Percentiles rank a stretch among this genome's conserved stretches.
These are phyloP conservation scores for Boletus tomentosulus DNA, from an alignment of 768 basidiomycete genomes.

Conservation along the genomic window DNA sequence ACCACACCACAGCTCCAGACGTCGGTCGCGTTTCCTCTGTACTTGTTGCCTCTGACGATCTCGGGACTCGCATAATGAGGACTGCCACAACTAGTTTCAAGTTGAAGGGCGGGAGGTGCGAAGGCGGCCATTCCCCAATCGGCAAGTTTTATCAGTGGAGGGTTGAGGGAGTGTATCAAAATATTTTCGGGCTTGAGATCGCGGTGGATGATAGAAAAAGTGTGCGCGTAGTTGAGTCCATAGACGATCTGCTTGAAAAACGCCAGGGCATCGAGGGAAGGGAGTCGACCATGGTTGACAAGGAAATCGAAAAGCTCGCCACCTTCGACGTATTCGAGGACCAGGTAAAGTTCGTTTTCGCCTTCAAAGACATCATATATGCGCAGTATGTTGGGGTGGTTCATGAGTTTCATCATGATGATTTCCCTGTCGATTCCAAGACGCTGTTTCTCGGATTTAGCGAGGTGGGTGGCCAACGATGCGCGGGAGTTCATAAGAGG, in stretches of 20 bases:
- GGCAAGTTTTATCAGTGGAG: slow-evolving; percentile 89
- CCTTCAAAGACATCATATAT: slow-evolving; percentile 96
- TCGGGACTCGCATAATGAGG: slow-evolving; percentile 98
- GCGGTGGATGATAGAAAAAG: slow-evolving; percentile 96
- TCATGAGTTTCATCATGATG: slow-evolving; percentile 99
- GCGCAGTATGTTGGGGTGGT: slow-evolving; percentile 94
- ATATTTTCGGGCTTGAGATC: slow-evolving; percentile 99
- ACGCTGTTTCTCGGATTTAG: slow-evolving; percentile 75
- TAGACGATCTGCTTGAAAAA: slow-evolving; percentile 96
- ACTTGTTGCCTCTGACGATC: slow-evolving; percentile 88
- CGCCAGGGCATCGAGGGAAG: slow-evolving; percentile 74
- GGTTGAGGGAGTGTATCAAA: slow-evolving; percentile 76
- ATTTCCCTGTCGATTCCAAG: slow-evolving; percentile 92
- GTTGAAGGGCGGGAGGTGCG: slow-evolving; percentile 75
- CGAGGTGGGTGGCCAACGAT: slow-evolving; percentile 60
- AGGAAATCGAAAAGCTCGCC: slow-evolving; percentile 97
- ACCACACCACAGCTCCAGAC: slow-evolving; percentile 98
- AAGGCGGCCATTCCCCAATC: slow-evolving; percentile 99
- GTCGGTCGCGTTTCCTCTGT: slow-evolving; percentile 86
- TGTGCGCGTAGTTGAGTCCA: slow-evolving; percentile 94
- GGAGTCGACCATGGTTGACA: slow-evolving; percentile 81
- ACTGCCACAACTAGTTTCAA: slow-evolving; percentile 94
- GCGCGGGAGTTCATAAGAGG: slow-evolving; percentile 70
- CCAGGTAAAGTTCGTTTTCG: slow-evolving; percentile 83
- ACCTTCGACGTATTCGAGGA: slow-evolving; percentile 93